Percentiles rank a stretch among this genome's conserved stretches.
Evolutionary conservation across 2,329 filamentous ascomycete species (phyloP).

Genomic region (Daldinia sp.): DNA sequence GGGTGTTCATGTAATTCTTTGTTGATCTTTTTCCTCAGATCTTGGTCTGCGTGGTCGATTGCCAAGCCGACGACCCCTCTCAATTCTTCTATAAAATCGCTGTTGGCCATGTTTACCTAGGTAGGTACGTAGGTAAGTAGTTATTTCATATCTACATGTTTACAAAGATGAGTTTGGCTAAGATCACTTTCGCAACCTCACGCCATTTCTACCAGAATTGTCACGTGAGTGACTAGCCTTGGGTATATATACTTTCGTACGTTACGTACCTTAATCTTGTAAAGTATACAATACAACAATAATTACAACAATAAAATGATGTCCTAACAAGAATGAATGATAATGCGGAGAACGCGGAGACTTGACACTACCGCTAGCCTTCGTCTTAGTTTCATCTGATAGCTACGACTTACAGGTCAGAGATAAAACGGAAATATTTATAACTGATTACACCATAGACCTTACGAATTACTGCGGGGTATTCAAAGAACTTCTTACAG

Average conservation of each 20-base stretch:
- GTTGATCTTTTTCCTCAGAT: conserved; percentile 41
- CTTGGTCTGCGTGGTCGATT: conserved; percentile 17
- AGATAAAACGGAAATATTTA: not conserved
- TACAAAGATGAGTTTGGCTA: not conserved
- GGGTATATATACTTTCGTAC: too few relatives aligned
- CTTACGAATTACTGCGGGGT: not conserved
- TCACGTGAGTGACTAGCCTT: too few relatives aligned
- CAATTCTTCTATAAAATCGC: not conserved
- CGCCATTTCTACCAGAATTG: not conserved
- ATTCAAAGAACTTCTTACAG: not conserved
- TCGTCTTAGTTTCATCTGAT: not conserved
- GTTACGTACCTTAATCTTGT: too few relatives aligned
- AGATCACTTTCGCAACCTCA: not conserved
- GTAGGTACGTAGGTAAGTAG: not conserved
- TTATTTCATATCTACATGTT: not conserved
- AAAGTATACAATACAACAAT: too few relatives aligned
- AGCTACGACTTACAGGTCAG: not conserved
- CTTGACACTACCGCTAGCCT: not conserved
- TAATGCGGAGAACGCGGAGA: not conserved
- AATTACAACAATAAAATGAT: too few relatives aligned
- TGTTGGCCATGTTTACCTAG: not conserved
- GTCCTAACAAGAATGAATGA: too few relatives aligned
- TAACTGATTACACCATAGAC: too few relatives aligned
- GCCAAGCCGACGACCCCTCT: not conserved
- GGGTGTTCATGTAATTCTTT: conserved; percentile 58